phyloP scores from a whole-genome alignment of 2,329 filamentous ascomycete genomes.

The Biscogniauxia marginata region DNA sequence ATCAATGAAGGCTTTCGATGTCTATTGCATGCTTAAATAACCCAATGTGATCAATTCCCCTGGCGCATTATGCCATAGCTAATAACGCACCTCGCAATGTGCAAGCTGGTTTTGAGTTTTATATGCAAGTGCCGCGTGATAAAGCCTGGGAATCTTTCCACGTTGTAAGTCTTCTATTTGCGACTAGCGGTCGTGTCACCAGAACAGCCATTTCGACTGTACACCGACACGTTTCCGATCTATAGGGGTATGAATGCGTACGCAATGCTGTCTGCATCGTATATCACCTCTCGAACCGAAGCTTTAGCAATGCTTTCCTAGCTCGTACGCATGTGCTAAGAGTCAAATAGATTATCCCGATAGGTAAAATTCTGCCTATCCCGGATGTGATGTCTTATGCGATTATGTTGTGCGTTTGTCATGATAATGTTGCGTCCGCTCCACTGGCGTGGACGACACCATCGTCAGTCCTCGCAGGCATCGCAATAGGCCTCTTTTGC shows the following conservation, averaged over 20 bases:
- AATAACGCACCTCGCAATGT: not conserved
- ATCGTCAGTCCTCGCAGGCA: slow-evolving; percentile 24
- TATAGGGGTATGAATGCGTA: slow-evolving; percentile 28
- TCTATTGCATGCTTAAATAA: not conserved
- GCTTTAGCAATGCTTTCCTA: not conserved
- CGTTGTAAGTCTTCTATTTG: not conserved
- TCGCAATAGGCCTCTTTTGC: slow-evolving; percentile 38
- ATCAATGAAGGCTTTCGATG: not conserved
- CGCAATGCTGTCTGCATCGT: slow-evolving; percentile 4
- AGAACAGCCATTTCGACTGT: slow-evolving; percentile 4
- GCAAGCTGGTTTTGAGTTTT: not conserved
- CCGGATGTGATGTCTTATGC: not conserved
- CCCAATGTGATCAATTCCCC: not conserved
- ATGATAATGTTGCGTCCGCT: slow-evolving; percentile 28
- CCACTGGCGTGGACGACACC: slow-evolving; percentile 35
- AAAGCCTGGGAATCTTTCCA: not conserved
- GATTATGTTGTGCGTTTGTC: not conserved
- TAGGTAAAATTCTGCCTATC: slow-evolving; percentile 2
- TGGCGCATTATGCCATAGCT: not conserved
- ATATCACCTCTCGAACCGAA: slow-evolving; percentile 3
- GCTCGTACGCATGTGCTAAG: not conserved
- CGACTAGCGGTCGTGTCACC: not conserved
- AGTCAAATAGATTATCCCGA: not conserved
- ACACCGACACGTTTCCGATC: slow-evolving; percentile 15
- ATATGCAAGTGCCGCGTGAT: not conserved